These are phyloP conservation scores for Pilatotrama ljubarskyi DNA, from an alignment of 768 basidiomycete species.

Conservation along the genomic window DNA sequence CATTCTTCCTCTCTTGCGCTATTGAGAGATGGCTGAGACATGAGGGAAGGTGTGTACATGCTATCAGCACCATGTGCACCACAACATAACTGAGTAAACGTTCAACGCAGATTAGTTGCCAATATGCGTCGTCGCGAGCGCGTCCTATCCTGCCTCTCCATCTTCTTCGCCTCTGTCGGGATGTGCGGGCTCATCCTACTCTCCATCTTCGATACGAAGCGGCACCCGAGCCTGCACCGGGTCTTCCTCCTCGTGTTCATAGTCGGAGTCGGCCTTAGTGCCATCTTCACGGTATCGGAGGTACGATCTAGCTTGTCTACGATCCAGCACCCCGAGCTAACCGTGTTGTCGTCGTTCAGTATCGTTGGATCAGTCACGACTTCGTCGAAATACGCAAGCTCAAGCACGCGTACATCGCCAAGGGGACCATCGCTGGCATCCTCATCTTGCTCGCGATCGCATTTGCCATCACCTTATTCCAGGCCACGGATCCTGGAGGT, in stretches of 20 bases:
- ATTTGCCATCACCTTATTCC: constrained; percentile 56
- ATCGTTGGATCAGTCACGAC: constrained; percentile 63
- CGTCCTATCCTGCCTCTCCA: constrained; percentile 55
- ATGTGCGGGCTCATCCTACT: constrained; percentile 66
- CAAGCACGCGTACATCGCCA: constrained; percentile 55
- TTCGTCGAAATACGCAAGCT: constrained; percentile 47
- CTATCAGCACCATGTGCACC: too few relatives aligned
- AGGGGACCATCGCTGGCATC: constrained; percentile 57
- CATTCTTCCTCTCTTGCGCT: constrained; percentile 60
- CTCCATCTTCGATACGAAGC: constrained; percentile 69
- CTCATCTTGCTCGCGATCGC: constrained; percentile 64
- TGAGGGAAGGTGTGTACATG: constrained; percentile 49
- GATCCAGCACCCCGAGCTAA: neutral
- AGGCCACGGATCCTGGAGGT: constrained; percentile 52
- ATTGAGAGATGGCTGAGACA: constrained; percentile 68
- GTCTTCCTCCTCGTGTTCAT: constrained; percentile 73
- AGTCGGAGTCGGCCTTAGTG: constrained; percentile 66
- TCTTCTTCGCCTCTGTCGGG: constrained; percentile 61
- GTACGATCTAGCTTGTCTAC: neutral
- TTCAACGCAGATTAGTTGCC: constrained; percentile 49
- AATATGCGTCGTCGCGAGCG: constrained; percentile 59
- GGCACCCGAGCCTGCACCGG: constrained; percentile 51
- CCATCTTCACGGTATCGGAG: constrained; percentile 74
- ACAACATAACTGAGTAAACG: neutral
- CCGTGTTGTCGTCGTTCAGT: constrained; percentile 39